Conservation (phyloP, 805 yeast species). For the Saturnispora halmiae region DNA sequence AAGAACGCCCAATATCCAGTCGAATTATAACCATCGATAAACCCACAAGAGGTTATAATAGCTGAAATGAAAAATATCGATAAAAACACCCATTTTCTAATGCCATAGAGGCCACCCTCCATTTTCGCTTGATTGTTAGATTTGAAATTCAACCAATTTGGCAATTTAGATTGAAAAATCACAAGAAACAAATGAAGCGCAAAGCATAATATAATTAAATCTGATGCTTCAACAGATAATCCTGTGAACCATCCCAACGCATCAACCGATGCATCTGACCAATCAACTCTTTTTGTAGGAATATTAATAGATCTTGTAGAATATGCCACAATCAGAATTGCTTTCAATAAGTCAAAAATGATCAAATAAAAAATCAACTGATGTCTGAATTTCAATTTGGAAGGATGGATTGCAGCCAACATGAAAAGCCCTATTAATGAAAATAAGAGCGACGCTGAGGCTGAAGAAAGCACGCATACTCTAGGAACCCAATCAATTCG, state of each 20-base stretch:
- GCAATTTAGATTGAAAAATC: constrained; percentile 52
- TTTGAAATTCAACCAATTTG: constrained; percentile 12
- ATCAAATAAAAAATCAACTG: constrained; percentile 59
- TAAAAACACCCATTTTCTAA: constrained; percentile 49
- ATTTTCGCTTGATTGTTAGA: constrained; percentile 14
- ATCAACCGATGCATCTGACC: constrained; percentile 37
- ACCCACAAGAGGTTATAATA: constrained; percentile 64
- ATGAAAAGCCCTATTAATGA: constrained; percentile 57
- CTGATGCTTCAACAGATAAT: constrained; percentile 76
- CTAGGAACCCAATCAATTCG: constrained; percentile 17
- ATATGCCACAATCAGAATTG: constrained; percentile 55
- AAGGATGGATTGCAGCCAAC: constrained; percentile 54
- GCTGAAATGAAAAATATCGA: constrained; percentile 55
- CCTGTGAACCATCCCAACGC: constrained; percentile 78
- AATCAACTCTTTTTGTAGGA: constrained; percentile 11
- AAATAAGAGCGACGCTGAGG: constrained; percentile 39
- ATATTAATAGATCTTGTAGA: constrained; percentile 31
- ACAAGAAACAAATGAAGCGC: constrained; percentile 75
- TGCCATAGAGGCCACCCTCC: constrained; percentile 68
- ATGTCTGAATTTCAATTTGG: constrained; percentile 56
- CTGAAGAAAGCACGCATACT: constrained; percentile 39
- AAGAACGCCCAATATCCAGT: constrained; percentile 71
- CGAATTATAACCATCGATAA: constrained; percentile 46
- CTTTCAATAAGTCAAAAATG: constrained; percentile 69
- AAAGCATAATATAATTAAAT: constrained; percentile 69